Base-by-base conservation (phyloP, 148 eudicot genomes). In the Nyssa sinensis region DNA sequence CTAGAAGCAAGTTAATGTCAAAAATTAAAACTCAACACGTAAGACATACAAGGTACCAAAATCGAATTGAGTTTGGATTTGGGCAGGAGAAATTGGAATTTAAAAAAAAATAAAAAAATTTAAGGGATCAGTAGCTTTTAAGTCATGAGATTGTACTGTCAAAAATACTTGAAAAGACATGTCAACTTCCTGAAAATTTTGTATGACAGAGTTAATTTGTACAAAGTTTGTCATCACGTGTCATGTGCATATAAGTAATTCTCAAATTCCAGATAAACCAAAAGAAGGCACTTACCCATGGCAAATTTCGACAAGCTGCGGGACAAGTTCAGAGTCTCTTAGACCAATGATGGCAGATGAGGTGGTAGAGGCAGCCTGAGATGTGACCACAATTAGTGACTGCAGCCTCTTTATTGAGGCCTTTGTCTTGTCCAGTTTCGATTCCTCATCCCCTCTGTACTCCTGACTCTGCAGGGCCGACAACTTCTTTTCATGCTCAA, bases 391-490 rank as follows among this genome's bases (percentile, higher is more conserved):
- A 53, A 94, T 90, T 59, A 92, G 84, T 51, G 98, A 94, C 76
- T 94, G 98, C 49, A 92, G 78, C 84, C 80, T 92, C 72, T 86
- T 84, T 33, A 92, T 87, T 28, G 97, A 85, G 37, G 97, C 69
- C 79, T 94, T 94, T 66, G 98, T 92, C 84, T 94, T 94, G 85
- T 94, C 95, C 91, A 94, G 70, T 83, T 92, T 94, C 35, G 77
- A 77, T 72, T 90, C n/a, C n/a, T n/a, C 96, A 79, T 82, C 94
- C n/a, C 99, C 94, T 73, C 83, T 85, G 90, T 77, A 87, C 78
- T 88, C 96, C 78, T 88, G 96, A 79, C 80, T 92, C 76, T 94
- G 98, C 63, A 94, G 83, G 19, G 91, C 74, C 33, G 97, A 75
- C 78, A 94, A 77, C 74, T 94, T 94, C 84, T 87, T 92, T 74